phyloP scores from a whole-genome alignment of 2,329 filamentous ascomycete species.

The Sporothrix humicola region DNA sequence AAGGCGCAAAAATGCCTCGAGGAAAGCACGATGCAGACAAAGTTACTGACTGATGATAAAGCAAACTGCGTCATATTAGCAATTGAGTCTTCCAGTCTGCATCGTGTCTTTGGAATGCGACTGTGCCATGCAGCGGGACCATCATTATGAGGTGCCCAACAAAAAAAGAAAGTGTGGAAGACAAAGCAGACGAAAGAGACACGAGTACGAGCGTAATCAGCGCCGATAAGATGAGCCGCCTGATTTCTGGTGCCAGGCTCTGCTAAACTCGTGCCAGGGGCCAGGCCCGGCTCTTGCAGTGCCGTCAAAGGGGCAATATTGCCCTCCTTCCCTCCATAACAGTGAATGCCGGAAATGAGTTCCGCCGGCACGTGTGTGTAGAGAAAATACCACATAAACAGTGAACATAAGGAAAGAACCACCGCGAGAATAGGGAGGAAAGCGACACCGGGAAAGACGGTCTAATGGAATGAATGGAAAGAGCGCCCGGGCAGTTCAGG shows the following conservation, averaged over 20 bases:
- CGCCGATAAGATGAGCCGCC: not conserved
- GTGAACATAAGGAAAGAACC: not conserved
- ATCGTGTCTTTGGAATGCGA: not conserved
- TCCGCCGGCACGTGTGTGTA: constrained; percentile 10
- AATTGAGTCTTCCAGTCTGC: not conserved
- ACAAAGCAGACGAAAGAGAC: not conserved
- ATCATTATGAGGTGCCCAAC: constrained; percentile 6
- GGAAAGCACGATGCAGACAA: not conserved
- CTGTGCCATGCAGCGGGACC: not conserved
- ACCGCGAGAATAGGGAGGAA: not conserved
- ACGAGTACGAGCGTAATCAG: constrained; percentile 15
- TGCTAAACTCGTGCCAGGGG: constrained; percentile 9
- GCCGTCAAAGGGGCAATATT: not conserved
- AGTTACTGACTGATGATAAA: not conserved
- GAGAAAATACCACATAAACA: not conserved
- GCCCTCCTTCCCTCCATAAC: not conserved
- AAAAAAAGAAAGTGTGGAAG: not conserved
- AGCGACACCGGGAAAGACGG: not conserved
- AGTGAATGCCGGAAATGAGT: constrained; percentile 3
- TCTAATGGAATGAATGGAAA: constrained; percentile 23
- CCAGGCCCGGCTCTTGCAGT: constrained; percentile 22
- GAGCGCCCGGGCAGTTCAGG: not conserved
- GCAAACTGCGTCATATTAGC: not conserved
- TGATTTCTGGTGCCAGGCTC: constrained; percentile 19
- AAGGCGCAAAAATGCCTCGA: constrained; percentile 18